phyloP scores from a whole-genome alignment of 1,139 yeast genomes.

The Candida tunisiensis region DNA sequence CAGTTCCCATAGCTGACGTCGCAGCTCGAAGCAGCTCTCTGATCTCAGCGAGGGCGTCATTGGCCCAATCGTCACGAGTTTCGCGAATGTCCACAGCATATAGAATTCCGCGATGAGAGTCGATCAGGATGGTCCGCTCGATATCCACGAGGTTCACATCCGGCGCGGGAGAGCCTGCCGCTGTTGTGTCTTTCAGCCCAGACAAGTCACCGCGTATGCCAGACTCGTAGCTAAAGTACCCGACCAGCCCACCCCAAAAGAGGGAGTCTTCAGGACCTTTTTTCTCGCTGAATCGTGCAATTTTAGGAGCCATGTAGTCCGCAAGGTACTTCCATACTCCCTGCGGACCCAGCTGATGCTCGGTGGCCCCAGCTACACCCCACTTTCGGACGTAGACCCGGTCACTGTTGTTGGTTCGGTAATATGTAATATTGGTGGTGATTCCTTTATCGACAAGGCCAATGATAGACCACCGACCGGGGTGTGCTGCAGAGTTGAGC shows the following conservation, averaged over 20 bases:
- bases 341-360: conserved; percentile 3
- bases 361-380: conserved; percentile 4
- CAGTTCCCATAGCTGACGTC: neutral
- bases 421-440: conserved; percentile 52
- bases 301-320: conserved; percentile 27
- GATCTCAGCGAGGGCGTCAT: neutral
- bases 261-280: conserved; percentile 29
- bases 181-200: conserved; percentile 3
- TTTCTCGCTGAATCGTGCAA: conserved; percentile 8
- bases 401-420: conserved; percentile 19
- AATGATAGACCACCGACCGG: conserved; percentile 80
- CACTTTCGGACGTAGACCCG: conserved; percentile 3
- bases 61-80: conserved; percentile 3
- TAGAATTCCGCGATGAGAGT: conserved; percentile 31
- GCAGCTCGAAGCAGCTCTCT: neutral
- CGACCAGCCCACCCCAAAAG: conserved; percentile 80
- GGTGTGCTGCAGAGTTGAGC: conserved; percentile 58
- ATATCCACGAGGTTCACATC: conserved; percentile 63
- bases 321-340: conserved; percentile 37
- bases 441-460: conserved; percentile 42
- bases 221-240: conserved; percentile 75
- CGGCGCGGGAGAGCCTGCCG: conserved; percentile 22
- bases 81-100: conserved; percentile 33
- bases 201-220: conserved; percentile 6
- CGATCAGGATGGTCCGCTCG: conserved; percentile 44